These are phyloP conservation scores for Pythium sp. DNA, from an alignment of 352 stramenopile species.

Conservation along the genomic window DNA sequence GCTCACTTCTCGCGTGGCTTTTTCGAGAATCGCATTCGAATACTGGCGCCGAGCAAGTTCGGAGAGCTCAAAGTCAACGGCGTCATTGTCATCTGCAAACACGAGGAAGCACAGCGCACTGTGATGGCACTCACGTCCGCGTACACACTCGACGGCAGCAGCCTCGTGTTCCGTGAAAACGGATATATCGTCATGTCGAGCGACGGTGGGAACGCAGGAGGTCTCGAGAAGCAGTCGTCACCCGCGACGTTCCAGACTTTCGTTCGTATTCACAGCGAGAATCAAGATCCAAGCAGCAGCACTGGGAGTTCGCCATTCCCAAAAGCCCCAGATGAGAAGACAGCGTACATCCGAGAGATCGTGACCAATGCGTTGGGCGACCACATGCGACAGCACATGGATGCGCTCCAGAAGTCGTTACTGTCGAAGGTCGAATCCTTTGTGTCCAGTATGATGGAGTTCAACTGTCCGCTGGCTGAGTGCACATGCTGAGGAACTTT, in stretches of 20 bases:
- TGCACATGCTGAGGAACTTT: neutral
- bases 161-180: neutral
- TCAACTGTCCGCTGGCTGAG: neutral
- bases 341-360: slow-evolving; percentile 1
- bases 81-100: neutral
- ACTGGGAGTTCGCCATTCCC: neutral
- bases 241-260: slow-evolving; percentile 4
- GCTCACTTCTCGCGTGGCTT: neutral
- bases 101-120: neutral
- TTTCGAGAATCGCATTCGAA: neutral
- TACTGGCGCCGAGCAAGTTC: neutral
- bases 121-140: neutral
- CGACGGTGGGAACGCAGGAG: neutral
- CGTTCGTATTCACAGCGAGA: slow-evolving; percentile 1
- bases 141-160: neutral
- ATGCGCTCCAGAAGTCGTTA: neutral
- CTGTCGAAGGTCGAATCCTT: neutral
- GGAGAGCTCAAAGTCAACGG: neutral
- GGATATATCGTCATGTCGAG: neutral
- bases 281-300: neutral
- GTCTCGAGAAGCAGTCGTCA: neutral
- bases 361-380: slow-evolving; percentile 7
- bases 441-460: neutral
- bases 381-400: slow-evolving; percentile 5
- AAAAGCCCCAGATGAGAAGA: neutral